Conservation (phyloP, 2,329 filamentous ascomycete species). For the Fusarium aywerte region DNA sequence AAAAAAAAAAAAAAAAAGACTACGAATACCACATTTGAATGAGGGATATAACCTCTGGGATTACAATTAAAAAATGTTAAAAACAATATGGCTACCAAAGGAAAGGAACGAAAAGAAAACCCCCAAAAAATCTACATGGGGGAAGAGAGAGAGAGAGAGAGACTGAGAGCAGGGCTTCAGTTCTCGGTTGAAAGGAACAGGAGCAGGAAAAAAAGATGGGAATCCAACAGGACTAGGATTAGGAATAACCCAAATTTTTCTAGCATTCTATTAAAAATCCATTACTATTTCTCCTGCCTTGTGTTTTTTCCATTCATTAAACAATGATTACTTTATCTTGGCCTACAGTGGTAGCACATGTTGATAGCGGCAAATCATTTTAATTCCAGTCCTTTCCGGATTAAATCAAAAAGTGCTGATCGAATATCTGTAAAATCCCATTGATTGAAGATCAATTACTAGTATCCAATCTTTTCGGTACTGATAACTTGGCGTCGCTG, state of each 20-base stretch:
- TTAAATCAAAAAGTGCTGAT: constrained; percentile 22
- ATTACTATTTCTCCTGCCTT: constrained; percentile 1
- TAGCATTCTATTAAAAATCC: constrained; percentile 12
- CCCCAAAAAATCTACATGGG: constrained; percentile 9
- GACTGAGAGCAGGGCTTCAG: constrained; percentile 16
- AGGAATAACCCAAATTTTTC: constrained; percentile 32
- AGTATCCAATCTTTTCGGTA: constrained; percentile 5
- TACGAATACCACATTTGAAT: constrained; percentile 11
- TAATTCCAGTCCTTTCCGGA: constrained; percentile 35
- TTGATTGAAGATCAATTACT: constrained; percentile 15
- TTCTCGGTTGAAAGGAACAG: constrained; percentile 42
- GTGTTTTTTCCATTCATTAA: background rate
- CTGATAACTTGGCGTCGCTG: background rate
- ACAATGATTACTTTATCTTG: constrained; percentile 16
- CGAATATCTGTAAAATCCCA: constrained; percentile 2
- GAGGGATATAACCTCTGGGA: background rate
- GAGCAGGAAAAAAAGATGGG: constrained; percentile 26
- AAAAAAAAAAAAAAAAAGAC: too few species aligned
- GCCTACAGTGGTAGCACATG: constrained; percentile 19
- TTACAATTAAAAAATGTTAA: background rate
- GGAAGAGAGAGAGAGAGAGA: constrained; percentile 9
- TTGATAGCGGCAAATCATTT: constrained; percentile 34
- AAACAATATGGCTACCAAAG: constrained; percentile 1
- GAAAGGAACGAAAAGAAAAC: background rate
- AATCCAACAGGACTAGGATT: constrained; percentile 43